Percentiles rank a stretch among this genome's conserved stretches.
These are phyloP conservation scores for Pyrenophora tritici-repentis DNA, from an alignment of 2,329 filamentous ascomycete species.

Conservation along the genomic window DNA sequence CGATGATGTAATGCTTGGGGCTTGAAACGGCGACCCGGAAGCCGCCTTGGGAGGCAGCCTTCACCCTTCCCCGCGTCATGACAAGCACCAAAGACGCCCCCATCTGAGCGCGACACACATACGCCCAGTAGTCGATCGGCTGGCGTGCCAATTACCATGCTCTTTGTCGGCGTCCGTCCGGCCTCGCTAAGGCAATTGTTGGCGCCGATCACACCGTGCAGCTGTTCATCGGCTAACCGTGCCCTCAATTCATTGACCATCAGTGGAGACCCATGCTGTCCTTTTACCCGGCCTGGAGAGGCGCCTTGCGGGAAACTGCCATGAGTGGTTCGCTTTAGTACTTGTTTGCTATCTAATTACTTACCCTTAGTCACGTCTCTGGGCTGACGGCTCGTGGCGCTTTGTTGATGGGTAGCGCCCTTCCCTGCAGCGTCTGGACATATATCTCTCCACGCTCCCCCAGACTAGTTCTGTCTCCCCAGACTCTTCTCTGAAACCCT, in stretches of 20 bases:
- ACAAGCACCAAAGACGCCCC: slow-evolving; percentile 8
- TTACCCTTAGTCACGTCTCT: slow-evolving; percentile 24
- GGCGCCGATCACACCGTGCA: slow-evolving; percentile 36
- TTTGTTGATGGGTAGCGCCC: slow-evolving; percentile 35
- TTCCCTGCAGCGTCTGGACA: slow-evolving; percentile 30
- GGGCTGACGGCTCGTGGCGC: slow-evolving; percentile 38
- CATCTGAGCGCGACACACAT: slow-evolving; percentile 19
- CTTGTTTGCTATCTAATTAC: slow-evolving; percentile 39
- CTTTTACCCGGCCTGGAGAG: slow-evolving; percentile 44
- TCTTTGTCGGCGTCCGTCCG: slow-evolving; percentile 34
- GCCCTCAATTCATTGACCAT: slow-evolving; percentile 29
- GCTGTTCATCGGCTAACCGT: slow-evolving; percentile 25
- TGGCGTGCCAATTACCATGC: slow-evolving; percentile 26
- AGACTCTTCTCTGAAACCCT: slow-evolving; percentile 19
- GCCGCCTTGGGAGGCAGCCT: slow-evolving; percentile 11
- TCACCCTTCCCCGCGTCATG: slow-evolving; percentile 26
- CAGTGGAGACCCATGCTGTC: slow-evolving; percentile 29
- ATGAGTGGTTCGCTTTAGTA: slow-evolving; percentile 37
- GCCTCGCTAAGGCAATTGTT: slow-evolving; percentile 33
- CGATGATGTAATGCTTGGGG: slow-evolving; percentile 29
- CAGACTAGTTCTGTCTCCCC: slow-evolving; percentile 29
- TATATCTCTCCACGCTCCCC: slow-evolving; percentile 44
- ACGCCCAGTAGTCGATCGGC: slow-evolving; percentile 11
- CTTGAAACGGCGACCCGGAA: slow-evolving; percentile 14
- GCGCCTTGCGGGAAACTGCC: slow-evolving; percentile 34